These are phyloP conservation scores for Flueggea neowawraea DNA, from an alignment of 441 rosid species.

Conservation along the genomic window DNA sequence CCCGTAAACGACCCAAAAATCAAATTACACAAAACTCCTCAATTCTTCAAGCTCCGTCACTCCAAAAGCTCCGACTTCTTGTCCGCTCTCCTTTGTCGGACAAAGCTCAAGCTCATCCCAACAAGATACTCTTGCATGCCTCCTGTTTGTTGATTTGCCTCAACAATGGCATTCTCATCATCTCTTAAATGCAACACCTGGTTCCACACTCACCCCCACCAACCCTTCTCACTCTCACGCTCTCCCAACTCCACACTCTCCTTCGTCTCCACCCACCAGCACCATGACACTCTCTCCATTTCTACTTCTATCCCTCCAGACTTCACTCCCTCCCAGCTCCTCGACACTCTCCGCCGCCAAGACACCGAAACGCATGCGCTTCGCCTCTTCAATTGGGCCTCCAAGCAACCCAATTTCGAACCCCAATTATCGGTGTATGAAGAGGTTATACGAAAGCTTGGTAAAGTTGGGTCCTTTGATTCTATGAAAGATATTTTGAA, in stretches of 20 bases:
- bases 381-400: conserved; percentile 61
- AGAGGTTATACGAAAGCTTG: conserved; percentile 64
- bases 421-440: conserved; percentile 52
- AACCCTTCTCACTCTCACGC: conserved; percentile 10
- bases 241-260: conserved; percentile 27
- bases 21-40: no score
- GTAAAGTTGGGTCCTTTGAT: conserved; percentile 68
- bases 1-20: no score
- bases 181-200: conserved; percentile 51
- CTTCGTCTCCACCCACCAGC: conserved; percentile 32
- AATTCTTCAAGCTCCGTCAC: no score
- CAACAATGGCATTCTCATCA: conserved; percentile 44
- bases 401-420: conserved; percentile 68
- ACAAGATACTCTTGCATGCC: not conserved
- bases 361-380: conserved; percentile 68
- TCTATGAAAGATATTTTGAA: conserved; percentile 54
- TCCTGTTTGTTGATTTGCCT: conserved; percentile 6
- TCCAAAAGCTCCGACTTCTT: no score
- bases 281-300: conserved; percentile 20
- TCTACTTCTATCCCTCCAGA: conserved; percentile 31
- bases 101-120: no score
- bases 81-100: no score
- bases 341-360: conserved; percentile 72
- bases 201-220: not conserved
- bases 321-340: conserved; percentile 68